A percentile compares a stretch with the other conserved stretches of the same genome.
Conservation (phyloP, 75 land plant genomes). For the Cupressus sempervirens region DNA sequence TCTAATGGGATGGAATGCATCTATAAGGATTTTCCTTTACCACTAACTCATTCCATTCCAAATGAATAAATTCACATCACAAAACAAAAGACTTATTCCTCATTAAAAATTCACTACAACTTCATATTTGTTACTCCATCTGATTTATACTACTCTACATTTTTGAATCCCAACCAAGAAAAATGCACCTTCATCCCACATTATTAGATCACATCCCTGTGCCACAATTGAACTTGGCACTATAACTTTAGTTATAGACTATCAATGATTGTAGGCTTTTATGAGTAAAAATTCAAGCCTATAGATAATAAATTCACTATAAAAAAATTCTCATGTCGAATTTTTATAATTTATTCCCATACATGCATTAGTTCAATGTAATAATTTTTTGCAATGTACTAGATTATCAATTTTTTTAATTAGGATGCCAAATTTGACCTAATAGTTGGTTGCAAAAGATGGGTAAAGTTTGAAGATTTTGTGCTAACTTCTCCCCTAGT, state of each 20-base stretch:
- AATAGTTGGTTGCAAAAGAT: neutral
- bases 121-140: too few relatives aligned
- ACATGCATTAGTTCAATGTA: neutral
- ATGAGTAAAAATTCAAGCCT: neutral
- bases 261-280: neutral
- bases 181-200: too few relatives aligned
- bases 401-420: neutral
- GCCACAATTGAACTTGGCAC: neutral
- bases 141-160: too few relatives aligned
- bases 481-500: conserved; percentile 30
- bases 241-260: neutral
- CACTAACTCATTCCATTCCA: neutral
- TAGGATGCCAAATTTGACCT: neutral
- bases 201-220: too few relatives aligned
- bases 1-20: neutral
- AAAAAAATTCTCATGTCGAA: neutral
- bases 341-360: neutral
- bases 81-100: neutral
- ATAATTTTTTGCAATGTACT: neutral
- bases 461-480: conserved; percentile 23
- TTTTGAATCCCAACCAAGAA: neutral
- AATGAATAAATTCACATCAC: neutral
- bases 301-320: neutral
- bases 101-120: too few relatives aligned
- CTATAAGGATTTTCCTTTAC: neutral